Conservation (phyloP, 106 monocot genomes). For the Platanthera zijinensis region DNA sequence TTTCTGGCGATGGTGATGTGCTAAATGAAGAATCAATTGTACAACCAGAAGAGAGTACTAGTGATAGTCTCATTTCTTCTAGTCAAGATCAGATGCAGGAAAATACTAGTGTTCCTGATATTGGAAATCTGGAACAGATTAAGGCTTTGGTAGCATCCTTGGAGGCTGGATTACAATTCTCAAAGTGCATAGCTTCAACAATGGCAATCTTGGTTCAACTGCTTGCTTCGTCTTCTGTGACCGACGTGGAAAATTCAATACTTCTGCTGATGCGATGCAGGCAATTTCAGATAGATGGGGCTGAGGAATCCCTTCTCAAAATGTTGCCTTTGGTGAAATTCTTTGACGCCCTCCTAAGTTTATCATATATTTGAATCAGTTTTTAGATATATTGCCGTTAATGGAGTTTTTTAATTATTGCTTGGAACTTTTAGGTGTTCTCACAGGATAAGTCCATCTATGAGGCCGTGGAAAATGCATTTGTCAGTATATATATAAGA, state of each 20-base stretch:
- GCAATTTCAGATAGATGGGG: slow-evolving; percentile 97
- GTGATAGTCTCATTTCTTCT: slow-evolving; percentile 50
- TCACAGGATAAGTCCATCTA: slow-evolving; percentile 90
- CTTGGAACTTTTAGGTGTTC: slow-evolving; percentile 51
- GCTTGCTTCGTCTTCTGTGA: slow-evolving; percentile 75
- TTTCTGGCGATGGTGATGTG: slow-evolving; percentile 4
- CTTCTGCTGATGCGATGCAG: slow-evolving; percentile 88
- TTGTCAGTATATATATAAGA: slow-evolving; percentile 68
- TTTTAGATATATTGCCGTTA: neutral
- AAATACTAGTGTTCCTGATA: slow-evolving; percentile 38
- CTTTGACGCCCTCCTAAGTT: neutral
- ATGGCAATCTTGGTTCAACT: slow-evolving; percentile 74
- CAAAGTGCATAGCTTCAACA: slow-evolving; percentile 61
- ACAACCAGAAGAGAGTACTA: slow-evolving; percentile 39
- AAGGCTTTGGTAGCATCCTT: slow-evolving; percentile 92
- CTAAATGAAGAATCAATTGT: slow-evolving; percentile 5
- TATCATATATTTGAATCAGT: neutral
- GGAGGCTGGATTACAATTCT: slow-evolving; percentile 79
- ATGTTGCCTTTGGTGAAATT: slow-evolving; percentile 90
- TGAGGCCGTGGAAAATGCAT: slow-evolving; percentile 96
- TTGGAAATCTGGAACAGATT: slow-evolving; percentile 77
- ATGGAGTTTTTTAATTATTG: neutral
- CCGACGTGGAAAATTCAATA: slow-evolving; percentile 90
- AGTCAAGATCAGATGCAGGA: slow-evolving; percentile 31
- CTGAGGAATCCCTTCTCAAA: slow-evolving; percentile 76